Evolutionary conservation across 192 early-diverging fungal genomes (phyloP), one percentile per base, ranked within the genome.

Genomic region (Umbelopsis ramanniana): DNA sequence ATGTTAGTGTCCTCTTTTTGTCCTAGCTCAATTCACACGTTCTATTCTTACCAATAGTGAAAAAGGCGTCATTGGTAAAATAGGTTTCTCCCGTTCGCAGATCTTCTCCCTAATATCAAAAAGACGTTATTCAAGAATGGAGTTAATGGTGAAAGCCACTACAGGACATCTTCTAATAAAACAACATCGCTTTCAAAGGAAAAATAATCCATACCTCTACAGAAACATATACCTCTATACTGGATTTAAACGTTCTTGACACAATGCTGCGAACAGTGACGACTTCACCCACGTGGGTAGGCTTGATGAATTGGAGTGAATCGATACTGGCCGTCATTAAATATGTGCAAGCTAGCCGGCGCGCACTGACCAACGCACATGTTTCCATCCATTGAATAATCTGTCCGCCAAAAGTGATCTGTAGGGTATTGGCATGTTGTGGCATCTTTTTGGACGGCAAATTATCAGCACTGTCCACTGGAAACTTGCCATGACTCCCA

Each of bases 351-450:
- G 80, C 80, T 46, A 87, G 76, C 15, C 87, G 83, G 72, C 76
- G 81, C 2, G 90, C 90, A 66, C 87, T 85, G n/a, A 88, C 79
- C 6, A 87, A 69, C 5, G 85, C 79, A 72, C 89, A 87, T 21
- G 75, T 81, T 71, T 91, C 90, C 90, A 91, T 91, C 88, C 88
- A 91, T 48, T 85, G 74, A 81, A 91, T 91, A 48, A 91, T 91
- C 63, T 89, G 86, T 22, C 90, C 90, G 67, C 90, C 90, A 83
- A 91, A 91, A 6, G 89, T 91, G 50, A 91, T 91, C 47, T 77
- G 67, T 14, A 89, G 72, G 1, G 83, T 83, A 52, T 92, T 92
- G 17, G 88, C 90, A 70, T 93, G 92, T 40, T 92, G 89, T 11
- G 91, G 91, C 76, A 92, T 80, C 57, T 63, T 38, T 4, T 38